Percentiles rank a stretch among this genome's conserved stretches.
These are phyloP conservation scores for Penicillium brevicompactum DNA, from an alignment of 2,329 filamentous ascomycete species.

Conservation along the genomic window DNA sequence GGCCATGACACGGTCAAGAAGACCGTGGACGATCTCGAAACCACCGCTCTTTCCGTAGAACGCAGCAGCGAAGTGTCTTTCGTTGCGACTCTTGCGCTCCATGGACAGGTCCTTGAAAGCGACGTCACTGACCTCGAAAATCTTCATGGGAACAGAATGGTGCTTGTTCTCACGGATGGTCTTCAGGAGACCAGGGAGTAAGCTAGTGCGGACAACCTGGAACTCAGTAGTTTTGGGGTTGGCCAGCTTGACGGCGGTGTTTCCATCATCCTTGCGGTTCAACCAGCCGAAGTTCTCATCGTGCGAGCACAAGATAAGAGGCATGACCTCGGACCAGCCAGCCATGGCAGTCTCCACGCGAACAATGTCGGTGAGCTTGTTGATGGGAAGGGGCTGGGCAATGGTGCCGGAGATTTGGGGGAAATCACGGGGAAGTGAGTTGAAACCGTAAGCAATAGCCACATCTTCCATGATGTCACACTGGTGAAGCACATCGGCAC, in stretches of 20 bases:
- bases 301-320: conserved; percentile 92
- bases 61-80: conserved; percentile 92
- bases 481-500: conserved; percentile 93
- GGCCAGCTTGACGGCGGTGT: conserved; percentile 77
- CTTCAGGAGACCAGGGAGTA: conserved; percentile 87
- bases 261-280: conserved; percentile 84
- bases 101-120: conserved; percentile 81
- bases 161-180: conserved; percentile 92
- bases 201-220: conserved; percentile 84
- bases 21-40: conserved; percentile 92
- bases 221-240: conserved; percentile 95
- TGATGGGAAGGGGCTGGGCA: conserved; percentile 83
- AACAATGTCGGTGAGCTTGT: conserved; percentile 92
- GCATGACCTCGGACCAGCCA: conserved; percentile 95
- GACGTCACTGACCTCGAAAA: conserved; percentile 89
- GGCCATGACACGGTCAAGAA: conserved; percentile 86
- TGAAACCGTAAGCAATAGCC: conserved; percentile 96
- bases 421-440: conserved; percentile 84
- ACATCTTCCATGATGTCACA: conserved; percentile 99
- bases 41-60: conserved; percentile 94
- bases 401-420: conserved; percentile 85
- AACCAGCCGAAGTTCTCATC: conserved; percentile 98
- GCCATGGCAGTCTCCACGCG: conserved; percentile 87
- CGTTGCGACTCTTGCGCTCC: conserved; percentile 88
- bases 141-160: conserved; percentile 83